Base-by-base conservation (phyloP, 176 grass and related monocot species). In the Oryza coarctata region DNA sequence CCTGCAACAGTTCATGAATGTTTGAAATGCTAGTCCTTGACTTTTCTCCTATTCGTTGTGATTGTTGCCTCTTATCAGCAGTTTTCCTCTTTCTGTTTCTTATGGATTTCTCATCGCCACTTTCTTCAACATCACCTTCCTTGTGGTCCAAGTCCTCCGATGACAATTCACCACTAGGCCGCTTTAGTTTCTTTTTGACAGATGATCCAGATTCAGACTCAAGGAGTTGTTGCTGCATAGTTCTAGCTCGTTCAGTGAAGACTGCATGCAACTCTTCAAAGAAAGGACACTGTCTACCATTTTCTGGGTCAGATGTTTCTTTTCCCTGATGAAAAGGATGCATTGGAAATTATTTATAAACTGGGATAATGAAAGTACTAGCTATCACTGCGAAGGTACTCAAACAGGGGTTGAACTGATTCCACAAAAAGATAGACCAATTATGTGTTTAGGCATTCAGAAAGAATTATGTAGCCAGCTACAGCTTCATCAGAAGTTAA, bases 251-350 rank as follows among this genome's bases (percentile, higher is more conserved):
- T 63, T 95, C 96, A 14, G 44, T 88, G 85, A 99, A 99, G 32
- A 99, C 89, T 0, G 87, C 89, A 74, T 95, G 93, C 45, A 99
- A 75, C 78, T 99, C 96, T 6, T 94, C 91, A 29, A 99, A 99
- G 87, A 99, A 99, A 9, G 93, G 96, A 73, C 91, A 99, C 12
- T 92, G 96, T 34, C 87, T 85, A 34, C 90, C 83, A 9, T 30
- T 83, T 66, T 95, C 91, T 68, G 95, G 92, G 85, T 94, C 93
- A 80, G 96, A 89, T 83, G 93, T 99, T 87, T 99, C 96, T 65
- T 99, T 99, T 15, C 96, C 91, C 96, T 99, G 82, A 80, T 78
- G 52, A 70, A 80, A 82, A 49, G 44, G 26, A 76, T 29, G 29
- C 4, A 29, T 62, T 52, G 12, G 6, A 34, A 52, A 39, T 69